phyloP scores from a whole-genome alignment of 2,329 filamentous ascomycete genomes.

The Botryotinia calthae region DNA sequence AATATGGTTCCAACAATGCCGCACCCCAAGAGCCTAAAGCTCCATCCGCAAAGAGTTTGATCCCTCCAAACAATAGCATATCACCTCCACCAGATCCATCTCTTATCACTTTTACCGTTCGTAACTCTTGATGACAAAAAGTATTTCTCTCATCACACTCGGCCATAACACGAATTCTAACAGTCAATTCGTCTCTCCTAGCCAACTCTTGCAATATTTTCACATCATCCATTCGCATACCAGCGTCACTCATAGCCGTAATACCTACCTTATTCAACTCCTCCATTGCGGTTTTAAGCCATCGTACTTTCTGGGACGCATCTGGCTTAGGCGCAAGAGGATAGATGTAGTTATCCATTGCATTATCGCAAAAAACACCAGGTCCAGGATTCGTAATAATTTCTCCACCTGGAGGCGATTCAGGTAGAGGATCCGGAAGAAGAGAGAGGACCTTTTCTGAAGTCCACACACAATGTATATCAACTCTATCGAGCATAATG shows the following conservation, averaged over 20 bases:
- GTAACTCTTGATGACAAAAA: conserved; percentile 52
- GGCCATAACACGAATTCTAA: conserved; percentile 67
- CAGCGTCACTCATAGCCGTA: conserved; percentile 68
- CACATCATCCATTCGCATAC: conserved; percentile 55
- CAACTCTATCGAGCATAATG: conserved; percentile 68
- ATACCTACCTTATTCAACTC: conserved; percentile 63
- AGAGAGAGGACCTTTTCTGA: conserved; percentile 61
- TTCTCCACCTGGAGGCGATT: conserved; percentile 60
- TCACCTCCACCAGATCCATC: conserved; percentile 28
- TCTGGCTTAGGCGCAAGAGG: conserved; percentile 56
- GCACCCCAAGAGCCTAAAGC: conserved; percentile 70
- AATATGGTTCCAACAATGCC: conserved; percentile 68
- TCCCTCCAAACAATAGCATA: conserved; percentile 55
- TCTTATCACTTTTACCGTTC: conserved; percentile 25
- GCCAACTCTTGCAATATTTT: conserved; percentile 54
- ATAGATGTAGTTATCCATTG: conserved; percentile 58
- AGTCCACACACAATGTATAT: conserved; percentile 69
- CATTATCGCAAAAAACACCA: conserved; percentile 72
- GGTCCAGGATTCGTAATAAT: conserved; percentile 58
- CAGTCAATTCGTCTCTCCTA: conserved; percentile 52
- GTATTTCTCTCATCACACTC: conserved; percentile 64
- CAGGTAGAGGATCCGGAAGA: conserved; percentile 49
- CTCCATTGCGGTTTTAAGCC: conserved; percentile 58
- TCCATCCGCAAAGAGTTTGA: conserved; percentile 70
- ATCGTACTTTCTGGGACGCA: conserved; percentile 50